Evolutionary conservation across 768 basidiomycete species (phyloP).

Genomic region (Boletus tylopilopsis): DNA sequence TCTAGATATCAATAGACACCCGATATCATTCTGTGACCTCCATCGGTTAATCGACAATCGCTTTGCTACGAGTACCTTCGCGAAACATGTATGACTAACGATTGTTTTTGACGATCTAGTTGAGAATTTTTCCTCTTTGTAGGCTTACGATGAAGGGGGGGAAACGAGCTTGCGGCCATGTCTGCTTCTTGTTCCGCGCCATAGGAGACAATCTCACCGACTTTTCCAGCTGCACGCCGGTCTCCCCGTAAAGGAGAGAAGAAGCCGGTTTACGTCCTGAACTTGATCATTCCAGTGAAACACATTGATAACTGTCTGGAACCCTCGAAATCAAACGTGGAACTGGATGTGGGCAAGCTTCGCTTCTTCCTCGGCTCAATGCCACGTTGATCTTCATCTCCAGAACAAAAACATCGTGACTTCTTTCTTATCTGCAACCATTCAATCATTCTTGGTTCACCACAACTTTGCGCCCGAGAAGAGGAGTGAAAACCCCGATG

Average conservation of each 20-base stretch:
- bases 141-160: constrained; percentile 71
- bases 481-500: constrained; percentile 8
- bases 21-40: constrained; percentile 60
- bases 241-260: constrained; percentile 79
- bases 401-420: constrained; percentile 60
- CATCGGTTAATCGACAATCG: constrained; percentile 62
- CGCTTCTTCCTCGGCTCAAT: constrained; percentile 6
- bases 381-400: constrained; percentile 8
- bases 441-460: constrained; percentile 59
- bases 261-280: constrained; percentile 80
- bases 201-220: constrained; percentile 10
- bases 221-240: constrained; percentile 49
- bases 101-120: background rate
- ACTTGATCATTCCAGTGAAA: constrained; percentile 60
- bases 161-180: constrained; percentile 35
- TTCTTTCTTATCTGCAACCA: constrained; percentile 52
- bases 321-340: constrained; percentile 67
- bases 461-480: constrained; percentile 51
- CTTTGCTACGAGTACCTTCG: constrained; percentile 69
- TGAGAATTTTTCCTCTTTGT: constrained; percentile 8
- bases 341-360: constrained; percentile 54
- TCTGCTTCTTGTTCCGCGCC: constrained; percentile 12
- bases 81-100: constrained; percentile 54
- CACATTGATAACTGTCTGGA: constrained; percentile 77
- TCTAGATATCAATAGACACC: constrained; percentile 78